A percentile compares a stretch with the other conserved stretches of the same genome.
Evolutionary conservation across 2,329 filamentous ascomycete genomes (phyloP).

Genomic region (Juglanconis juglandina): DNA sequence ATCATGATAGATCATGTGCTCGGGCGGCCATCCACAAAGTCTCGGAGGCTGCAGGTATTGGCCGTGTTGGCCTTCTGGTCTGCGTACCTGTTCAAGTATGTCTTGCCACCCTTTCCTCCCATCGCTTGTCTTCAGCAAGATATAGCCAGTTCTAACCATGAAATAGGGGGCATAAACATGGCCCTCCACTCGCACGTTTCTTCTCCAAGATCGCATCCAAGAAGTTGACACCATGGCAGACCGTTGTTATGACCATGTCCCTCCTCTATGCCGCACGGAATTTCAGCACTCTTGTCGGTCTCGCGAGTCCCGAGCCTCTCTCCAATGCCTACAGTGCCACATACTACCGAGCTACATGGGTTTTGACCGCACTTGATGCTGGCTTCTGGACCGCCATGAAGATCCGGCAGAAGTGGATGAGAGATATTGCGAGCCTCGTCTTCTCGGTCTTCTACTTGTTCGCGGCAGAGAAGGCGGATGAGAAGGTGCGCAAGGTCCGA

Average conservation of each 20-base stretch:
- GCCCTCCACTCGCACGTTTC: slow-evolving; percentile 70
- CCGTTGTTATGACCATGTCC: slow-evolving; percentile 79
- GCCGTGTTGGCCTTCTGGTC: slow-evolving; percentile 91
- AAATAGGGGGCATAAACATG: slow-evolving; percentile 76
- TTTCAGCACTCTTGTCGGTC: slow-evolving; percentile 85
- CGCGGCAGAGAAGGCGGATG: slow-evolving; percentile 89
- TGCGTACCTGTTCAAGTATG: slow-evolving; percentile 72
- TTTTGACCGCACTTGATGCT: slow-evolving; percentile 88
- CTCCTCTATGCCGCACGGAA: slow-evolving; percentile 90
- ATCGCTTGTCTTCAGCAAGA: slow-evolving; percentile 18
- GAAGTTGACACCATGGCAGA: slow-evolving; percentile 83
- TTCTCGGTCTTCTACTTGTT: slow-evolving; percentile 91
- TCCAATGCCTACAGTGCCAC: slow-evolving; percentile 88
- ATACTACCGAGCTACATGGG: slow-evolving; percentile 96
- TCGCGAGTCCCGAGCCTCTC: slow-evolving; percentile 89
- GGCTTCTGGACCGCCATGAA: slow-evolving; percentile 99
- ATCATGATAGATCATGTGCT: slow-evolving; percentile 81
- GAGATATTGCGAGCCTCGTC: slow-evolving; percentile 76
- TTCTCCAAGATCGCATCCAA: slow-evolving; percentile 69
- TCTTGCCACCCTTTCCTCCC: neutral
- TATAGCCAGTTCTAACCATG: neutral
- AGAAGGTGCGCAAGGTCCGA: slow-evolving; percentile 90
- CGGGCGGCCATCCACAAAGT: slow-evolving; percentile 84
- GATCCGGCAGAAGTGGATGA: slow-evolving; percentile 72
- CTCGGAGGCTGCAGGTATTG: slow-evolving; percentile 87